These are phyloP conservation scores for Aspergillus sp. DNA, from an alignment of 2,329 filamentous ascomycete species.

Conservation along the genomic window DNA sequence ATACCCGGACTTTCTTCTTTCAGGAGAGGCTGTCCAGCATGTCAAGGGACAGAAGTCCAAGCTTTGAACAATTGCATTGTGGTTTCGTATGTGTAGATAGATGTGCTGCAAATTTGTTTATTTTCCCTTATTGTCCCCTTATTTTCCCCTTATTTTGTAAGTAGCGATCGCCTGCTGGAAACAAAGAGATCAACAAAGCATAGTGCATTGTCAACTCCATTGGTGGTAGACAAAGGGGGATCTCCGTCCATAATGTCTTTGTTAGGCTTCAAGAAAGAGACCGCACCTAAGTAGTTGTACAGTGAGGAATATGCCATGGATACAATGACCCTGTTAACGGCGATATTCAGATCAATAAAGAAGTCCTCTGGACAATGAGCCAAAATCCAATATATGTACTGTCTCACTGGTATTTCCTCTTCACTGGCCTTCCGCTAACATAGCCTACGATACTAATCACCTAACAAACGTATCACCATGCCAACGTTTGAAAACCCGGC, in stretches of 20 bases:
- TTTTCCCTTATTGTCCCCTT: too few species aligned
- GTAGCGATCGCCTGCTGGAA: background rate
- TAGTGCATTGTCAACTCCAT: background rate
- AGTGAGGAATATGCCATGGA: background rate
- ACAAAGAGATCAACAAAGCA: background rate
- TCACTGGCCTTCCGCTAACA: too few species aligned
- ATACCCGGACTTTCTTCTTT: slow-evolving; percentile 62
- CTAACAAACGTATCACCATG: too few species aligned
- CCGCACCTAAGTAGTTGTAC: background rate
- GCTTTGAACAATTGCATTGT: slow-evolving; percentile 34
- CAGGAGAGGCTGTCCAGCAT: slow-evolving; percentile 53
- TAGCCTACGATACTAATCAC: too few species aligned
- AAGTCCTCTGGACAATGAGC: background rate
- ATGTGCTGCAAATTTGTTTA: too few species aligned
- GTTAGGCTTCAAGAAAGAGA: background rate
- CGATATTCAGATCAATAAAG: background rate
- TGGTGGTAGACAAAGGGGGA: background rate
- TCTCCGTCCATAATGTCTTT: background rate
- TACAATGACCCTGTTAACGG: background rate
- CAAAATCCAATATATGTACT: too few species aligned
- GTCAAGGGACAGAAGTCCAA: slow-evolving; percentile 59
- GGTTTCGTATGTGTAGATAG: background rate
- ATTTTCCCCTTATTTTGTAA: too few species aligned
- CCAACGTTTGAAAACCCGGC: too few species aligned
- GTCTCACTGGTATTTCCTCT: too few species aligned